Evolutionary conservation across 805 yeast species (phyloP), one percentile per base, ranked within the genome.

Genomic region (Candida yuanshanica): DNA sequence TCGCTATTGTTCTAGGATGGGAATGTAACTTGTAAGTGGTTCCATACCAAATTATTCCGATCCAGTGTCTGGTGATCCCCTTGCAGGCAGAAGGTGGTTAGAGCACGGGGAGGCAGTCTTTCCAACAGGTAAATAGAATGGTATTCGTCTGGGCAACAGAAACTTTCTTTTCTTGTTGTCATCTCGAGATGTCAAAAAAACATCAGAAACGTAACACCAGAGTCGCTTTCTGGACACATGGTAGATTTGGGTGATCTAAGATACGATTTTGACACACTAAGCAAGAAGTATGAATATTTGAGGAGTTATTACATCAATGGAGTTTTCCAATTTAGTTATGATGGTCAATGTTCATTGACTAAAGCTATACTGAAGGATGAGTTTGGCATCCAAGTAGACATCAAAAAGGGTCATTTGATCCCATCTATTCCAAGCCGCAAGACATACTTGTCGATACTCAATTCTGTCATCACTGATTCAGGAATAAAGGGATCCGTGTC

Each of bases 401-500:
- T 43, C 1, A n/a, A 36, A 4, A 27, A 37, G 7, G 48, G 47
- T 1, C 48, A 47, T 26, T 20, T 53, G 22, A 41, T 51, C 16
- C 57, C 57, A 4, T 45, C 49, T 7, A 21, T 53, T 13, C 55
- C 55, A 1, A 51, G 50, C 1, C 35, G 55, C 3, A 18, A 37
- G 5, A 16, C 22, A 4, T 53, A 53, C 16, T 16, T 53, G 16
- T 22, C 20, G 4, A 42, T 45, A 12, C 35, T 50, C 2, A 5
- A 32, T 1, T 20, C 44, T 0, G 39, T 53, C 2, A 25, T 53
- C 5, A 6, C 34, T 12, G 52, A 50, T 29, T 41, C 44, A 10
- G 43, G 42, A 7, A 13, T 31, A 5, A 8, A 17, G 12, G 5
- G n/a, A 4, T 5, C n/a, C n/a, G 23, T 44, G n/a, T 32, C 29